Percentiles rank a stretch among this genome's conserved stretches.
phyloP scores from a whole-genome alignment of 1,139 yeast species.

The Yamadazyma triangularis region DNA sequence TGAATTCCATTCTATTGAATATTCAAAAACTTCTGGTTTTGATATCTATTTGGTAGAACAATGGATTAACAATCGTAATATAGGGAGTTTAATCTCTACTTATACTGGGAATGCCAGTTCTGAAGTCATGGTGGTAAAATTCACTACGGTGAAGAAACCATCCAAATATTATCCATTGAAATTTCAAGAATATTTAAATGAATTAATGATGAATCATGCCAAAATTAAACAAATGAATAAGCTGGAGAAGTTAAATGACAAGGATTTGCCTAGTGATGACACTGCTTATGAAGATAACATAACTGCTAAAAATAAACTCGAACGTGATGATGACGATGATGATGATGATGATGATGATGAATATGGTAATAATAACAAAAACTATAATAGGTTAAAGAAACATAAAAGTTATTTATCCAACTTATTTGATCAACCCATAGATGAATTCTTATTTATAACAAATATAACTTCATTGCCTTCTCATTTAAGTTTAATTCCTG shows the following conservation, averaged over 20 bases:
- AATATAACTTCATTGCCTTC: conserved; percentile 80
- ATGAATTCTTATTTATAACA: conserved; percentile 64
- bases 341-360: conserved; percentile 1
- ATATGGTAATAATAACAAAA: neutral
- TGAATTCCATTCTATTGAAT: conserved; percentile 38
- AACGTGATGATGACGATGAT: conserved; percentile 3
- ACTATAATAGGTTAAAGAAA: too few species aligned
- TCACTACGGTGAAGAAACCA: conserved; percentile 55
- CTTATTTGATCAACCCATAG: conserved; percentile 2
- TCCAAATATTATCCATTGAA: conserved; percentile 53
- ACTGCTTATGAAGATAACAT: too few species aligned
- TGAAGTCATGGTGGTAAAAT: conserved; percentile 53
- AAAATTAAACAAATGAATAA: conserved; percentile 34
- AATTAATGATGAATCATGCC: conserved; percentile 57
- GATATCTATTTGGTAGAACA: conserved; percentile 91
- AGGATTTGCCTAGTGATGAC: conserved; percentile 3
- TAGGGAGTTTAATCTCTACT: conserved; percentile 67
- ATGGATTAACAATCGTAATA: conserved; percentile 75
- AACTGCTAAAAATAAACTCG: neutral
- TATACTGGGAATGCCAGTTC: conserved; percentile 79
- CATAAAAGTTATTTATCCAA: too few species aligned
- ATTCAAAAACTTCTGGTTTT: conserved; percentile 58
- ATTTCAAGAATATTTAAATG: conserved; percentile 60
- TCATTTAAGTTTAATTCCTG: conserved; percentile 62
- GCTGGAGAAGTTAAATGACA: conserved; percentile 17